Conservation (phyloP, 2,329 filamentous ascomycete species). For the Hymenoscyphus occultus region DNA sequence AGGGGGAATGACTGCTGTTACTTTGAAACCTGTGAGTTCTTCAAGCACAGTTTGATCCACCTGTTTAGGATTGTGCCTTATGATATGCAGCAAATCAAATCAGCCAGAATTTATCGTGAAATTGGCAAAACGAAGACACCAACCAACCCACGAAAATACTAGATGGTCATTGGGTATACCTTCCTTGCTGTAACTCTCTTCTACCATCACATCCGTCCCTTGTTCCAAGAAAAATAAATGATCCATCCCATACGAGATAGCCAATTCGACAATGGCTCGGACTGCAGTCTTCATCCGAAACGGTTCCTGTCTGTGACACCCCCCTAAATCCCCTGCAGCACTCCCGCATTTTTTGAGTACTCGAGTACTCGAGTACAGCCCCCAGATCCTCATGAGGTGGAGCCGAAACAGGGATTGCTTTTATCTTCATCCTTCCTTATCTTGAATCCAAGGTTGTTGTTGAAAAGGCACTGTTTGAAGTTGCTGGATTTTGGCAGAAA, state of each 20-base stretch:
- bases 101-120: background rate
- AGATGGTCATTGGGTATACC: background rate
- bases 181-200: background rate
- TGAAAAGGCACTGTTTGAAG: too few relatives aligned
- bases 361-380: background rate
- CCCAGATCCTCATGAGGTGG: background rate
- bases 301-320: conserved; percentile 5
- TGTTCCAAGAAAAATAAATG: background rate
- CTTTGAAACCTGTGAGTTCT: conserved; percentile 7
- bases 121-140: too few relatives aligned
- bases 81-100: background rate
- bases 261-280: conserved; percentile 7
- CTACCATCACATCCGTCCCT: background rate
- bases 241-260: background rate
- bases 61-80: conserved; percentile 4
- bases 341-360: background rate
- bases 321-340: background rate
- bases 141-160: background rate
- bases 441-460: too few relatives aligned
- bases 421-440: too few relatives aligned
- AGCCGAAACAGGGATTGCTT: background rate
- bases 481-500: too few relatives aligned
- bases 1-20: background rate
- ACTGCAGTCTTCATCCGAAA: conserved; percentile 10
- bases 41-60: conserved; percentile 10